Base-by-base conservation (phyloP, 306 rosid genomes). In the Betula pendula region DNA sequence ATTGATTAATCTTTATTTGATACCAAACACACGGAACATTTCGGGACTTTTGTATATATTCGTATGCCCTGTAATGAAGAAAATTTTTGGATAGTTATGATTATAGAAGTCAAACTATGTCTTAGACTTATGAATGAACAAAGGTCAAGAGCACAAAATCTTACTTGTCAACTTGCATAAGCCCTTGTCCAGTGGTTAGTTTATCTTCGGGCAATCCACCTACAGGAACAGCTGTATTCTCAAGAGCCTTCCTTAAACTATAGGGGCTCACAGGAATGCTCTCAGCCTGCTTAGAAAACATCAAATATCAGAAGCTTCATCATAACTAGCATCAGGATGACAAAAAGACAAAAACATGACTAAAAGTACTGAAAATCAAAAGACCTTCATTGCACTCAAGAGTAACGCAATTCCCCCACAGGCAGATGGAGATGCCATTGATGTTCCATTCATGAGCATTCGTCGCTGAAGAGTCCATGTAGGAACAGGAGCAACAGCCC, bases 401-500 rank as follows among this genome's bases (percentile, higher is more conserved):
- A 95, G 87, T 83, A 95, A 87, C 7, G 99, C 97, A 82, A 84
- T 85, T 83, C 99, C 97, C 29, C 99, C 99, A 85, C 99, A 95
- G 16, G 99, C 99, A 83, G 97, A 90, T 60, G 99, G 99, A 63
- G 99, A 95, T 65, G 99, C 81, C 99, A 95, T 95, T 81, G 99
- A 95, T 5, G 99, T 95, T 88, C 99, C 99, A 80, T 92, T 95
- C 99, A 92, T 92, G 67, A 95, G 97, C 99, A 84, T 95, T 35
- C 99, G 97, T 50, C 89, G 84, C 79, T 95, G 99, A 74, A 95
- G 97, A 81, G 99, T 95, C 99, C 99, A 95, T 1, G 93, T 95
- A 60, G 99, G 99, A 82, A 95, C 99, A 50, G 97, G 97, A 82
- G 99, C 97, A 82, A 95, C 93, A 84, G 99, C 99, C 35, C 97